Evolutionary conservation across 108 stramenopile genomes (phyloP).

Genomic region (Stephanodiscus triporus): DNA sequence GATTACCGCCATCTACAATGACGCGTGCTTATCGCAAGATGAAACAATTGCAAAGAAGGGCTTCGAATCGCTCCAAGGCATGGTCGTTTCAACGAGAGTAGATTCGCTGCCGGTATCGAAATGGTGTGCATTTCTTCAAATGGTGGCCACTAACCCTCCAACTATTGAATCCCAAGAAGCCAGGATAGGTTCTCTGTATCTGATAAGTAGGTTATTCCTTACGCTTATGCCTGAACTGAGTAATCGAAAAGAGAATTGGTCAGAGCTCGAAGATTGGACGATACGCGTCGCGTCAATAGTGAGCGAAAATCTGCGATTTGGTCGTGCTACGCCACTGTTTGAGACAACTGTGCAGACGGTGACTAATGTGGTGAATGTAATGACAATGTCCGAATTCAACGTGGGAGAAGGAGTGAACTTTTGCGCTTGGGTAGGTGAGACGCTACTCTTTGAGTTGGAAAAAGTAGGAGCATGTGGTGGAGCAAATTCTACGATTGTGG

Average conservation of each 20-base stretch:
- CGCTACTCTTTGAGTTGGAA: slow-evolving; percentile 65
- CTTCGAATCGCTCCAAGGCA: slow-evolving; percentile 64
- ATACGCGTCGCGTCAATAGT: slow-evolving; percentile 55
- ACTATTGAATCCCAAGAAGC: slow-evolving; percentile 40
- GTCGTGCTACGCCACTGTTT: slow-evolving; percentile 64
- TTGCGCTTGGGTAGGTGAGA: slow-evolving; percentile 79
- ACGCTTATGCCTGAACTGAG: slow-evolving; percentile 53
- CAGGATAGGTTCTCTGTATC: slow-evolving; percentile 60
- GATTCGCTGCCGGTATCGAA: slow-evolving; percentile 67
- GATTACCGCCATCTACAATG: slow-evolving; percentile 65
- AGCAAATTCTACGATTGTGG: slow-evolving; percentile 6
- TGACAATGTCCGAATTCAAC: slow-evolving; percentile 58
- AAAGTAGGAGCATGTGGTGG: slow-evolving; percentile 70
- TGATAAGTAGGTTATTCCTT: slow-evolving; percentile 68
- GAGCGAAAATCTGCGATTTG: slow-evolving; percentile 66
- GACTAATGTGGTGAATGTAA: slow-evolving; percentile 65
- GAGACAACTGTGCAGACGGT: slow-evolving; percentile 74
- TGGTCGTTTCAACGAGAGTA: slow-evolving; percentile 59
- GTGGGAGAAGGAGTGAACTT: slow-evolving; percentile 57
- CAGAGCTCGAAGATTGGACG: slow-evolving; percentile 68
- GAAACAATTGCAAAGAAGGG: slow-evolving; percentile 58
- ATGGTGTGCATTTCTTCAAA: slow-evolving; percentile 64
- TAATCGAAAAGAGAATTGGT: slow-evolving; percentile 57
- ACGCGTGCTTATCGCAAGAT: slow-evolving; percentile 61
- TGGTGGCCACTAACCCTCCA: slow-evolving; percentile 64